Base-by-base conservation (phyloP, 2,329 filamentous ascomycete genomes). In the Exophiala alcalophila region DNA sequence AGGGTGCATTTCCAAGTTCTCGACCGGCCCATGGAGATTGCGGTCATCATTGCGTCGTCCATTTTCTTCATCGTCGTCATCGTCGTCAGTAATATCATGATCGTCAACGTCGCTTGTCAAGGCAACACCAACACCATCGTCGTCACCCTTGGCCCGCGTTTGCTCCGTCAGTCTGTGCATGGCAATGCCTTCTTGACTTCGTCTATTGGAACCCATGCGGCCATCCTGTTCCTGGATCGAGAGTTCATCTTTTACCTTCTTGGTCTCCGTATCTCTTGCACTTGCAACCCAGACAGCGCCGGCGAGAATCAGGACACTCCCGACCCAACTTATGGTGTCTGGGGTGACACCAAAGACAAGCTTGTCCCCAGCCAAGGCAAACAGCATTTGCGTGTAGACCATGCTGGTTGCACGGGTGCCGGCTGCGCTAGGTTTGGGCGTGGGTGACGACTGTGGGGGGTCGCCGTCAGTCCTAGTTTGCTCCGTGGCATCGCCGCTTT, bases 311-410 rank as follows among this genome's bases (percentile, higher is more conserved):
- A 85, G 58, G 15, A 67, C 74, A 9, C 77, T 81, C 2, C 82
- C 82, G 2, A 76, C 61, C 54, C 81, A 77, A 45, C 77, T 81
- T 53, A 78, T 63, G 14, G 67, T 59, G 6, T 73, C 73, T 1
- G 81, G 77, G 5, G 72, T 77, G 11, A 73, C 74, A 3, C 77
- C 76, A 67, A 80, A 85, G 11, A 85, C 66, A 8, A 81, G 50
- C 53, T 78, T 77, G 59, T 86, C 82, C 46, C 80, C 80, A 3
- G 71, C 67, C 8, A 85, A 61, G 2, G 82, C 81, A 60, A 84
- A 85, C 3, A 85, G 63, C 79, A 85, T 83, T 59, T 84, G 80
- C 31, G 74, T 80, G 57, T 85, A 86, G 0, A 81, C 68, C 78
- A 84, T 83, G 40, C 78, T 80, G 0, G 78, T 83, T 2, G 78